A percentile compares a stretch with the other conserved stretches of the same genome.
Evolutionary conservation across 202 grass and related monocot genomes (phyloP).

Genomic region (Zizania palustris): DNA sequence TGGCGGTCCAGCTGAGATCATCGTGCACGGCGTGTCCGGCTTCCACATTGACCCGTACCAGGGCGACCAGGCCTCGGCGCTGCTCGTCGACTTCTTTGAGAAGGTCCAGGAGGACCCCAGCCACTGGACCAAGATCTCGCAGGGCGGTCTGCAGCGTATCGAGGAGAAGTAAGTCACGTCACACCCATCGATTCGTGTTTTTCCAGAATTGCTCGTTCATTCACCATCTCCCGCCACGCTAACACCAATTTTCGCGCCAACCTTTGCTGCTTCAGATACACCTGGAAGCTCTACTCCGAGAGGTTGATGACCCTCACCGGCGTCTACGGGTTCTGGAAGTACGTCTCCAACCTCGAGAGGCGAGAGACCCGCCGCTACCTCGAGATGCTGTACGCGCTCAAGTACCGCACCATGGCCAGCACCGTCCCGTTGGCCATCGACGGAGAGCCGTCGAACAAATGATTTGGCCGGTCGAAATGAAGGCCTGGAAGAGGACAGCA

Average conservation of each 20-base stretch:
- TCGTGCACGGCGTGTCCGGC: conserved; percentile 86
- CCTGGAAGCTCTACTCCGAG: conserved; percentile 98
- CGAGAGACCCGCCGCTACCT: conserved; percentile 95
- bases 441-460: conserved; percentile 60
- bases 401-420: conserved; percentile 88
- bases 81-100: conserved; percentile 86
- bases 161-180: conserved; percentile 90
- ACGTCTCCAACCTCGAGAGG: conserved; percentile 96
- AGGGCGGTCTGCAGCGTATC: conserved; percentile 75
- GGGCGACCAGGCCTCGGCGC: conserved; percentile 77
- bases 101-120: conserved; percentile 65
- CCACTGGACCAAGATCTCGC: conserved; percentile 86
- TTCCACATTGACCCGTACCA: conserved; percentile 98
- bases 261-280: conserved; percentile 63
- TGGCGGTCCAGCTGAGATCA: conserved; percentile 90
- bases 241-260: not conserved
- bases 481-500: conserved; percentile 24
- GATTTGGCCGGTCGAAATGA: conserved; percentile 9
- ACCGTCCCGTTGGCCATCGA: conserved; percentile 86
- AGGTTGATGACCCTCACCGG: conserved; percentile 95
- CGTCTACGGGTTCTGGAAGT: conserved; percentile 99
- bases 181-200: not conserved
- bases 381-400: conserved; percentile 99
- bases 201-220: not conserved
- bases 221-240: not conserved